These are phyloP conservation scores for Phoma sp. DNA, from an alignment of 2,329 filamentous ascomycete genomes.

Conservation along the genomic window DNA sequence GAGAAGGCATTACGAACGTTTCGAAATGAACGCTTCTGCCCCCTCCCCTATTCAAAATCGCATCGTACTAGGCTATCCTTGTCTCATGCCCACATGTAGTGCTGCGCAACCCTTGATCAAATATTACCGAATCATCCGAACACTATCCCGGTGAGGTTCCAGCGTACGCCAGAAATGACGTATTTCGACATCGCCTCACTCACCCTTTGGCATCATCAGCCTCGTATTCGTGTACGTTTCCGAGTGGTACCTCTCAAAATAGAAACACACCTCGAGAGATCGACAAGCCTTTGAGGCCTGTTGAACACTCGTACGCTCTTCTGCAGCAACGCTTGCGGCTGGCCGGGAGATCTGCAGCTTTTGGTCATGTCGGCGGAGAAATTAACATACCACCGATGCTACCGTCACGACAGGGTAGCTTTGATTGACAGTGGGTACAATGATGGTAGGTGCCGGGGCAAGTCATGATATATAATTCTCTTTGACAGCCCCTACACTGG, in stretches of 20 bases:
- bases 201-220: slow-evolving; percentile 10
- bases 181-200: not conserved
- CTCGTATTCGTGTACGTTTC: slow-evolving; percentile 7
- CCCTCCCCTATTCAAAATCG: no score
- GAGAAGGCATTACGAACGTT: no score
- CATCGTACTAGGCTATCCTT: no score
- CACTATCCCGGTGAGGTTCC: no score
- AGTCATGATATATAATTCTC: not conserved
- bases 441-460: not conserved
- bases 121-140: not conserved
- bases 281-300: not conserved
- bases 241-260: not conserved
- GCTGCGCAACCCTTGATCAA: not conserved
- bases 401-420: slow-evolving; percentile 13
- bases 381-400: slow-evolving; percentile 3
- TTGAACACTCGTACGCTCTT: not conserved
- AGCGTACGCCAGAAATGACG: slow-evolving; percentile 9
- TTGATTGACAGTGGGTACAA: slow-evolving; percentile 4
- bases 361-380: not conserved
- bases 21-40: no score
- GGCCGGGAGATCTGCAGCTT: slow-evolving; percentile 10
- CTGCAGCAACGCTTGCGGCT: slow-evolving; percentile 10
- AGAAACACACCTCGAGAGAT: slow-evolving; percentile 3
- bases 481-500: not conserved
- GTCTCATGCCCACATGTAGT: not conserved